Percentiles rank a stretch among this genome's conserved stretches.
phyloP scores from a whole-genome alignment of 2,329 filamentous ascomycete genomes.

The Fusarium sp. region DNA sequence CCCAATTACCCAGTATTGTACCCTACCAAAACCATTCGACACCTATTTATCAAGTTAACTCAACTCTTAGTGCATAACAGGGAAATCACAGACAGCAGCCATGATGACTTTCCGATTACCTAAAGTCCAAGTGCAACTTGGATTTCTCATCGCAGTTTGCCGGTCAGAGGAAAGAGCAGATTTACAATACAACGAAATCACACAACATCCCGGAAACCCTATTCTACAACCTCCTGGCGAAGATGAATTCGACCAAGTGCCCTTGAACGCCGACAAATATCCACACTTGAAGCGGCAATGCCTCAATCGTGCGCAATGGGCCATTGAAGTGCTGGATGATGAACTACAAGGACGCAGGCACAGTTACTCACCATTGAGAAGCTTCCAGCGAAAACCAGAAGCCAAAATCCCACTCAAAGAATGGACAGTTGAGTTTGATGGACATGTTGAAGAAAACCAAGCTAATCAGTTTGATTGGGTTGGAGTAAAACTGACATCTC shows the following conservation, averaged over 20 bases:
- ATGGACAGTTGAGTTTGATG: conserved; percentile 23
- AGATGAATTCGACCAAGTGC: neutral
- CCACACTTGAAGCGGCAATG: neutral
- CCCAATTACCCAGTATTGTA: neutral
- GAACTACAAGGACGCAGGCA: neutral
- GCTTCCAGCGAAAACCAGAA: neutral
- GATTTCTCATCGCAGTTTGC: conserved; percentile 15
- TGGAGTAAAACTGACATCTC: conserved; percentile 30
- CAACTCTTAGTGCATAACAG: neutral
- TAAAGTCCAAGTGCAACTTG: conserved; percentile 7
- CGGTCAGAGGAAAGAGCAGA: neutral
- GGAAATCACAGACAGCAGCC: neutral
- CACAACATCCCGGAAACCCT: neutral
- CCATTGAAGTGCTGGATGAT: conserved; percentile 5
- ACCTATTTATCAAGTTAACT: neutral
- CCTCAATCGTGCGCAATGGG: conserved; percentile 13
- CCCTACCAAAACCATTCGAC: neutral
- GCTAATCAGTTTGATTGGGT: conserved; percentile 26
- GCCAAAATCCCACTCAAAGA: neutral
- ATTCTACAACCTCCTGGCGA: neutral
- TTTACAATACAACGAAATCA: neutral
- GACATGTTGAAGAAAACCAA: conserved; percentile 16
- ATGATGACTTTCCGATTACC: neutral
- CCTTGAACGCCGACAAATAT: neutral
- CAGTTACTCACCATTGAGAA: neutral